A percentile compares a stretch with the other conserved stretches of the same genome.
These are phyloP conservation scores for Chlorociboria aeruginascens DNA, from an alignment of 495 filamentous ascomycete species.

Conservation along the genomic window DNA sequence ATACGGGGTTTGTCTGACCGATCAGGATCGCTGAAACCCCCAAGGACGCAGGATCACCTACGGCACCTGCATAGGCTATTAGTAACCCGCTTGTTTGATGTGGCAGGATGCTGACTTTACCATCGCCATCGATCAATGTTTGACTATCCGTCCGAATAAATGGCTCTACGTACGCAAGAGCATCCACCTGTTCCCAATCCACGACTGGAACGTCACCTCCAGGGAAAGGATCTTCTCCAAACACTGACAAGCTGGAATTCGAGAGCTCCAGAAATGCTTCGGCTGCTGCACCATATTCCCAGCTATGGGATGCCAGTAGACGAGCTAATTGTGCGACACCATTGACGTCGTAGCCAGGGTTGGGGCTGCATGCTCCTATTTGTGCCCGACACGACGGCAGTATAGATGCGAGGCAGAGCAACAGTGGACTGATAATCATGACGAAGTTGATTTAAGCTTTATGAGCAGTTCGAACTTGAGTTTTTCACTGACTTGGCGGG, in stretches of 20 bases:
- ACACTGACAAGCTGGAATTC: constrained; percentile 30
- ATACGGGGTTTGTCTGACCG: constrained; percentile 27
- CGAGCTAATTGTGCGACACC: constrained; percentile 3
- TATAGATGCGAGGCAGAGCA: too few species aligned
- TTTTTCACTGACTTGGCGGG: too few species aligned
- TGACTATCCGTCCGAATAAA: constrained; percentile 22
- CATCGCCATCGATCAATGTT: constrained; percentile 20
- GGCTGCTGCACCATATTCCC: constrained; percentile 36
- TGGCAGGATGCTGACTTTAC: too few species aligned
- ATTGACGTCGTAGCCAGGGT: constrained; percentile 3
- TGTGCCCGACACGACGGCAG: too few species aligned
- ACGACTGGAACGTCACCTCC: constrained; percentile 25
- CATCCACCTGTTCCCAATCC: constrained; percentile 12
- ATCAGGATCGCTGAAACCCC: constrained; percentile 34
- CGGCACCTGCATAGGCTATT: constrained; percentile 8
- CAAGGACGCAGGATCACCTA: constrained; percentile 34
- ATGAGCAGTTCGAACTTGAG: too few species aligned
- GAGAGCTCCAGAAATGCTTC: constrained; percentile 38
- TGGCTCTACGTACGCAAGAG: constrained; percentile 26
- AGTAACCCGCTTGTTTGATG: too few species aligned
- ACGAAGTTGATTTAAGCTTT: too few species aligned
- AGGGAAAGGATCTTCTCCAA: constrained; percentile 30
- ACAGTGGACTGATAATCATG: too few species aligned
- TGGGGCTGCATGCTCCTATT: too few species aligned
- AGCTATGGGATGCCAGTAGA: constrained; percentile 23